Conservation (phyloP, 1,284 basidiomycete genomes). For the Apiotrichum montevideense region DNA sequence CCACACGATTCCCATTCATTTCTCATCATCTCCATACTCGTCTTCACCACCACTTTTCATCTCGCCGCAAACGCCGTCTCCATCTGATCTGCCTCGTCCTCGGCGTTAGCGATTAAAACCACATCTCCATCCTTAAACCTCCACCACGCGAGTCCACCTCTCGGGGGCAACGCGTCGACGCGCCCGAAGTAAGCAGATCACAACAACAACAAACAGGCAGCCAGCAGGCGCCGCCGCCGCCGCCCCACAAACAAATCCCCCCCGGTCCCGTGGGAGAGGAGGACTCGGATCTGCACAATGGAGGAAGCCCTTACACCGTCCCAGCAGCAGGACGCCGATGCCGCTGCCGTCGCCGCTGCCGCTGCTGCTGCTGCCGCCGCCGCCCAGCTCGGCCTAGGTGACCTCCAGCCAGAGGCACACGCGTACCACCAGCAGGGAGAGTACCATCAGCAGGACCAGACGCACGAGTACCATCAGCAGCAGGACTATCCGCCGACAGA, state of each 20-base stretch:
- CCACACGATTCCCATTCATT: no score
- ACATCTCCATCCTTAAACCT: slow-evolving; percentile 8
- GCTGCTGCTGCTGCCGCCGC: slow-evolving; percentile 33
- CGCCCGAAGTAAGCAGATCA: neutral
- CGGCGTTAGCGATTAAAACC: slow-evolving; percentile 13
- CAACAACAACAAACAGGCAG: slow-evolving; percentile 3
- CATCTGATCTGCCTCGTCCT: slow-evolving; percentile 3
- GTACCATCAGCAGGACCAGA: no score
- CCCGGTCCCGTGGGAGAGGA: no score
- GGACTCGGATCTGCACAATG: slow-evolving; percentile 15
- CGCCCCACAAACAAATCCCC: slow-evolving; percentile 8
- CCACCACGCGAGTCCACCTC: slow-evolving; percentile 21
- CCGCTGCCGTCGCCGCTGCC: slow-evolving; percentile 21
- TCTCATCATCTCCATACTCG: no score
- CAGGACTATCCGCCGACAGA: slow-evolving; percentile 31
- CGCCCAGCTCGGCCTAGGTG: slow-evolving; percentile 26
- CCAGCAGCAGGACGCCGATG: neutral
- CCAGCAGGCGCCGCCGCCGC: slow-evolving; percentile 12
- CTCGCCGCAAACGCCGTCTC: neutral
- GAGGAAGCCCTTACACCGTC: slow-evolving; percentile 19
- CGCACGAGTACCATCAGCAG: slow-evolving; percentile 22
- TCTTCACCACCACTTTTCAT: neutral
- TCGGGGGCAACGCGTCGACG: neutral
- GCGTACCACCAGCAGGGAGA: no score
- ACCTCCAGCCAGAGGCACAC: slow-evolving; percentile 10